Evolutionary conservation across 2,329 filamentous ascomycete genomes (phyloP).

Genomic region (Neonectria faginata): DNA sequence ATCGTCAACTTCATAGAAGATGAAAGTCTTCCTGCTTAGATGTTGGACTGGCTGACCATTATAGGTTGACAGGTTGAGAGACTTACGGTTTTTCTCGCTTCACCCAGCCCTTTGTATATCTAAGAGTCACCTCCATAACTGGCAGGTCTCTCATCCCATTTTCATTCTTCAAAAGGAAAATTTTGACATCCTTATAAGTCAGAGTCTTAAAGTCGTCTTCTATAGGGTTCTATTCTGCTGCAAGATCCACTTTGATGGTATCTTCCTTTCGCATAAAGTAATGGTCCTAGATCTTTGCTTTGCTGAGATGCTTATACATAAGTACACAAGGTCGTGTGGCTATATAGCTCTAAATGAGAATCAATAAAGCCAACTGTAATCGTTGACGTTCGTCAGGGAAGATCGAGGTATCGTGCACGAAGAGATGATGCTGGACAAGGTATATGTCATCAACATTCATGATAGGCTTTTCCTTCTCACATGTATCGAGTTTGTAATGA

Average conservation of each 20-base stretch:
- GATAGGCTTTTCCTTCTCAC: neutral
- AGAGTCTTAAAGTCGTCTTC: neutral
- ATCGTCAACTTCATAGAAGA: constrained; percentile 1
- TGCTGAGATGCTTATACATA: neutral
- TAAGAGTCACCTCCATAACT: neutral
- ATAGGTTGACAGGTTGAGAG: too few relatives aligned
- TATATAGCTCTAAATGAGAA: neutral
- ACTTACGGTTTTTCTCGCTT: neutral
- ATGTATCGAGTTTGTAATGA: neutral
- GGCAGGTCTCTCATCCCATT: neutral
- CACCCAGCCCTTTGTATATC: neutral
- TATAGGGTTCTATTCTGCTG: neutral
- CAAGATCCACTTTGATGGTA: neutral
- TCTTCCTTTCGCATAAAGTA: neutral
- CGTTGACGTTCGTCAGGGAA: neutral
- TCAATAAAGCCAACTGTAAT: neutral
- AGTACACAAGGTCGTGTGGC: neutral
- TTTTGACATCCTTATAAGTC: neutral
- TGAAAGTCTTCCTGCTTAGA: neutral
- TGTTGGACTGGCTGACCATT: neutral
- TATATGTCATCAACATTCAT: neutral
- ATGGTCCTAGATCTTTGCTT: neutral
- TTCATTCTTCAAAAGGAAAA: neutral
- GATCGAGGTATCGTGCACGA: neutral
- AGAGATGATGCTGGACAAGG: neutral